Base-by-base conservation (phyloP, 2,329 filamentous ascomycete species). In the Botryotinia convoluta region DNA sequence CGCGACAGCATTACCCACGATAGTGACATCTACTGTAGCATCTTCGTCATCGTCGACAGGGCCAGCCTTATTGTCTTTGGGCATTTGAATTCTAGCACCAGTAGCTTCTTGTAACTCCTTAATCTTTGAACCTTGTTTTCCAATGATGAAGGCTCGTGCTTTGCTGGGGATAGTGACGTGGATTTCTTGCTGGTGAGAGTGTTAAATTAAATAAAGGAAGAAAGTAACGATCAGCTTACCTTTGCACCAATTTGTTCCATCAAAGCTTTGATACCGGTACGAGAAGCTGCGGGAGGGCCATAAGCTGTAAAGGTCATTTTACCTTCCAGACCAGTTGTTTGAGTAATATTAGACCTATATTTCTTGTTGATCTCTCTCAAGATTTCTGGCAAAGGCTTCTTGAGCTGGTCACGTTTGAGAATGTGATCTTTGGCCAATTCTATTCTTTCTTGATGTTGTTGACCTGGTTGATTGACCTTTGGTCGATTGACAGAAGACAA, bases 291-390 rank as follows among this genome's bases (percentile, higher is more conserved):
- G 74, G 97, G 93, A 74, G 94, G 92, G 73, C 96, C 95, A 76
- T 90, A 92, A 65, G 94, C 94, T 82, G 95, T 93, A 80, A 99
- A 97, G 78, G 91, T 90, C 78, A 94, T 86, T 54, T 88, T 88
- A 35, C 92, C 93, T 76, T 89, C 91, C 75, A 90, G 88, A n/a
- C 91, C 90, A 74, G 89, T 88, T 74, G 89, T 89, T 87, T 95
- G 91, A 77, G 92, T 91, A 77, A 99, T 89, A 78, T 90, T 93
- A 74, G 95, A 94, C 81, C 95, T 94, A 74, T 93, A 97, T 81
- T 92, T 93, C 83, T 92, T 93, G 84, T 97, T 98, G 84, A 98
- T 93, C 77, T 98, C 94, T 81, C 93, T 93, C 80, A 98, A 86
- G 77, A 96, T 91, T 77, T 98, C 95, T 45, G 90, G 86, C 69